Conservation (phyloP, 73 alveolate species). For the Tetrahymena thermophila region DNA sequence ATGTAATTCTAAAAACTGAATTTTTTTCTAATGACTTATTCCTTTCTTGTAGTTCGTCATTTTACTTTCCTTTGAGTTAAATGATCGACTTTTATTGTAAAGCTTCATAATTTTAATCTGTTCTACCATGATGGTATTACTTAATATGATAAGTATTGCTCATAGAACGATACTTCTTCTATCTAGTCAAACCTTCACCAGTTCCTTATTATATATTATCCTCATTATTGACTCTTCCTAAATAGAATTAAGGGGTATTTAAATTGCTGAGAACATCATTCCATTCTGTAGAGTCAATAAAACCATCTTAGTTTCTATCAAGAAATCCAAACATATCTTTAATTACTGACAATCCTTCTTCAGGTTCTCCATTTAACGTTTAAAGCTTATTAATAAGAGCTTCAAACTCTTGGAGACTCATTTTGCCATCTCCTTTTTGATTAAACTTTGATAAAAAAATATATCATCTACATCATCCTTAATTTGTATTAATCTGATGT, state of each 20-base stretch:
- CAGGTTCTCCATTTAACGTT: slow-evolving; percentile 63
- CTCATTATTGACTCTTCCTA: neutral
- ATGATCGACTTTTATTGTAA: neutral
- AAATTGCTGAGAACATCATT: slow-evolving; percentile 55
- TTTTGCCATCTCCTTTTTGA: slow-evolving; percentile 50
- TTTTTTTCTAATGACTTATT: neutral
- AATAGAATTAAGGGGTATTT: neutral
- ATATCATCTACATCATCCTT: neutral
- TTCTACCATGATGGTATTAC: neutral
- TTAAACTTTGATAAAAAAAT: slow-evolving; percentile 36
- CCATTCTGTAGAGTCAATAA: slow-evolving; percentile 88
- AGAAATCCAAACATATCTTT: slow-evolving; percentile 84
- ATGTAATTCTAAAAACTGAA: neutral
- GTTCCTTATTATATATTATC: neutral
- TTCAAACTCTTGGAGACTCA: slow-evolving; percentile 51
- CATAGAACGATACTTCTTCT: neutral
- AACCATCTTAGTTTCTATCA: slow-evolving; percentile 92
- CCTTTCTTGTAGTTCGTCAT: neutral
- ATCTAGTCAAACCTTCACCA: neutral
- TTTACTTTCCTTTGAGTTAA: neutral
- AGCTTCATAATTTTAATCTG: neutral
- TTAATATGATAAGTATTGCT: neutral
- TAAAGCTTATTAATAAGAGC: slow-evolving; percentile 56
- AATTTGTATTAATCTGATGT: neutral
- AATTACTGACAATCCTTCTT: slow-evolving; percentile 82